These are phyloP conservation scores for Colletotrichum eleusines DNA, from an alignment of 2,329 filamentous ascomycete species.

Conservation along the genomic window DNA sequence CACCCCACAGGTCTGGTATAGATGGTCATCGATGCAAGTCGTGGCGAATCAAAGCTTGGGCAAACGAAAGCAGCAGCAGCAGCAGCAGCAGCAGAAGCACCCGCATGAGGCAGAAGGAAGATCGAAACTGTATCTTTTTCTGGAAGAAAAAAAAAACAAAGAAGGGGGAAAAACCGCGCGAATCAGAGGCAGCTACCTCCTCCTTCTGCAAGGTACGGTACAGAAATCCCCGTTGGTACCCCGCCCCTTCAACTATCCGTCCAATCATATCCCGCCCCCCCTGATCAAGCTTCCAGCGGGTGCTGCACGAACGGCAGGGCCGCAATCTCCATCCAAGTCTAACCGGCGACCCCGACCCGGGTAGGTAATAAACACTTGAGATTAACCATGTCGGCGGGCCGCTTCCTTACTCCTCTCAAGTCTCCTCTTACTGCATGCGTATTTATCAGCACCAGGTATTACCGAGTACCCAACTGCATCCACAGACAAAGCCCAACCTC, in stretches of 20 bases:
- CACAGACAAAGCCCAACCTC: slow-evolving; percentile 20
- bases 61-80: neutral
- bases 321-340: neutral
- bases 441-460: slow-evolving; percentile 31
- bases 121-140: too few species aligned
- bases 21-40: neutral
- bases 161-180: neutral
- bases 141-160: neutral
- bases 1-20: neutral
- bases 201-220: slow-evolving; percentile 29
- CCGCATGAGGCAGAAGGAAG: too few species aligned
- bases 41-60: slow-evolving; percentile 3
- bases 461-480: slow-evolving; percentile 26
- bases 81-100: neutral
- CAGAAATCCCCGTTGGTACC: neutral
- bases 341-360: neutral
- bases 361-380: slow-evolving; percentile 1
- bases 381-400: slow-evolving; percentile 11
- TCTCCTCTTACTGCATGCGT: neutral
- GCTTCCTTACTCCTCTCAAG: neutral
- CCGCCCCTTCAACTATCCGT: neutral
- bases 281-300: slow-evolving; percentile 25
- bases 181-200: slow-evolving; percentile 4
- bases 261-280: slow-evolving; percentile 15
- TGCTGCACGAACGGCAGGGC: slow-evolving; percentile 14